Evolutionary conservation across 768 basidiomycete genomes (phyloP).

Genomic region (Candolleomyces aberdarensis): DNA sequence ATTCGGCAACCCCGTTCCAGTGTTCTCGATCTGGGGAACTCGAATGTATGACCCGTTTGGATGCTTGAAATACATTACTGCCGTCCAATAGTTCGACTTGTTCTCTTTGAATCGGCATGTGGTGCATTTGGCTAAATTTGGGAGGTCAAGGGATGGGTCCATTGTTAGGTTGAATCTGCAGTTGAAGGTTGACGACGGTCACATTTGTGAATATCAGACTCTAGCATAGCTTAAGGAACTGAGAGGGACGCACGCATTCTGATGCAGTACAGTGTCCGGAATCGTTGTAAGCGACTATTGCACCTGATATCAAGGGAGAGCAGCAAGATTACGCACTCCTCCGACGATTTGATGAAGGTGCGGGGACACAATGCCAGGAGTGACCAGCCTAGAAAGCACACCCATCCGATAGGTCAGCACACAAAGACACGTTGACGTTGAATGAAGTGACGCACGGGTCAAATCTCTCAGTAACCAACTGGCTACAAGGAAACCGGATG

Average conservation of each 20-base stretch:
- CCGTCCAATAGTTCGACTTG: conserved; percentile 15
- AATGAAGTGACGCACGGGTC: conserved; percentile 3
- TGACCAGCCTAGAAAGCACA: conserved; percentile 5
- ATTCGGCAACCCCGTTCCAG: neutral
- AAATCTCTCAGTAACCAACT: conserved; percentile 2
- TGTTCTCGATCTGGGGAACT: conserved; percentile 6
- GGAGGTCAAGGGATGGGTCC: conserved; percentile 6
- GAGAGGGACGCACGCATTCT: conserved; percentile 7
- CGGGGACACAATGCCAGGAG: conserved; percentile 10
- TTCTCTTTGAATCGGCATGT: conserved; percentile 14
- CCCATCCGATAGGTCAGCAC: neutral
- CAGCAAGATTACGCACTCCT: conserved; percentile 1
- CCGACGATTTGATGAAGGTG: conserved; percentile 13
- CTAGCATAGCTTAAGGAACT: neutral
- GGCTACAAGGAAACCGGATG: conserved; percentile 6
- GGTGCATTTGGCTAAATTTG: conserved; percentile 10
- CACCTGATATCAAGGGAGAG: neutral
- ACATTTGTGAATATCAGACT: neutral
- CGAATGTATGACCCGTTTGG: conserved; percentile 11
- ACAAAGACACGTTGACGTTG: neutral
- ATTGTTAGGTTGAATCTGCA: conserved; percentile 10
- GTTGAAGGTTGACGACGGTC: neutral
- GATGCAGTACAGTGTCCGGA: too few relatives aligned
- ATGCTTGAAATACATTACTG: conserved; percentile 13
- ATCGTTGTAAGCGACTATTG: neutral